A percentile compares a stretch with the other conserved stretches of the same genome.
Evolutionary conservation across 129 eudicot genomes (phyloP).

Genomic region (Flaveria bidentis): DNA sequence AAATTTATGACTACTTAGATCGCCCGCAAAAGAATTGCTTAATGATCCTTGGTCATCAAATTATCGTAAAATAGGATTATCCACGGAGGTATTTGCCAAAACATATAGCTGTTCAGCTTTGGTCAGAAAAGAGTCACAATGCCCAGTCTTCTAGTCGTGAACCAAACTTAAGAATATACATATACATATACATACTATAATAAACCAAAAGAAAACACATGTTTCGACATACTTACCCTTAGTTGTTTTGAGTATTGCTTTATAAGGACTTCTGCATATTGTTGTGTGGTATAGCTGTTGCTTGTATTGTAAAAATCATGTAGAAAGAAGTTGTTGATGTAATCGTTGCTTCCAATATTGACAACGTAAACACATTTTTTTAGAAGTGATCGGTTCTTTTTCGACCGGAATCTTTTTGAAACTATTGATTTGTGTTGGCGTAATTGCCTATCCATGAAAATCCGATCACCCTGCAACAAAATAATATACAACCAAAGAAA

Average conservation of each 20-base stretch:
- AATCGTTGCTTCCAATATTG: conserved; percentile 53
- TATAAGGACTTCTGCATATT: conserved; percentile 36
- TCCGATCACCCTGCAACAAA: conserved; percentile 31
- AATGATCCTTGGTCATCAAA: too few species aligned
- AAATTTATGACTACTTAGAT: too few species aligned
- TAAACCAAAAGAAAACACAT: not conserved
- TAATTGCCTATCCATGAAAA: conserved; percentile 39
- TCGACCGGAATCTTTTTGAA: not conserved
- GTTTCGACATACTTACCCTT: conserved; percentile 27
- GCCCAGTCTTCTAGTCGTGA: not conserved
- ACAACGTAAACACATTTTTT: conserved; percentile 39
- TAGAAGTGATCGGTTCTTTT: conserved; percentile 8
- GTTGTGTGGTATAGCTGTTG: conserved; percentile 27
- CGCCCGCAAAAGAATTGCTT: too few species aligned
- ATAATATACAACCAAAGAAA: not conserved
- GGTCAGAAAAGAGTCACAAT: too few species aligned
- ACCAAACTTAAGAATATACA: not conserved
- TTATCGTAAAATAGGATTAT: too few species aligned
- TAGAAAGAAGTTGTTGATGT: conserved; percentile 42
- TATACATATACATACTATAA: not conserved
- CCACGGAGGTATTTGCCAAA: too few species aligned
- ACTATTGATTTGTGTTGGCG: conserved; percentile 26
- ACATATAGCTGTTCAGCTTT: too few species aligned
- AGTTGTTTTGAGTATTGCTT: conserved; percentile 37
- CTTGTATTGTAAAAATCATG: conserved; percentile 32